Conservation (phyloP, 331 rosid species). For the Arachis monticola region DNA sequence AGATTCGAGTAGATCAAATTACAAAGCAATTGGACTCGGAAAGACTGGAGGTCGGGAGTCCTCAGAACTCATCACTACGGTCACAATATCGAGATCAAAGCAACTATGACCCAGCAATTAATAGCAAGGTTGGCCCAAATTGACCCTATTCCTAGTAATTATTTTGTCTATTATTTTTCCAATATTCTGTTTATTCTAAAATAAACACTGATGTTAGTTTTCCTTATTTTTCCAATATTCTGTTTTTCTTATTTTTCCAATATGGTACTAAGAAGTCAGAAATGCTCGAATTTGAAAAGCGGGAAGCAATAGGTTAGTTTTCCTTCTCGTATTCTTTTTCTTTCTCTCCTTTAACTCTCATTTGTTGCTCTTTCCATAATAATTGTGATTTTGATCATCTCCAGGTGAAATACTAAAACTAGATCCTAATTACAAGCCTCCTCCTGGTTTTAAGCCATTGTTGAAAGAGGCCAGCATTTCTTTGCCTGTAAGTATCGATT, state of each 20-base stretch:
- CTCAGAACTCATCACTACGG: constrained; percentile 42
- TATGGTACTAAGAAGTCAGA: constrained; percentile 52
- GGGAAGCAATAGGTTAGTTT: constrained; percentile 77
- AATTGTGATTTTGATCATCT: constrained; percentile 42
- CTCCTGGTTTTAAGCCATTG: constrained; percentile 81
- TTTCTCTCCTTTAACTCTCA: constrained; percentile 5
- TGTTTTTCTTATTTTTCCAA: too few relatives aligned
- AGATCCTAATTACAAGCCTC: constrained; percentile 90
- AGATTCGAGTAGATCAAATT: constrained; percentile 94
- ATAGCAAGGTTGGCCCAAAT: constrained; percentile 55
- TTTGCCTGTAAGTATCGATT: constrained; percentile 76
- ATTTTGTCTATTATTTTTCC: constrained; percentile 25
- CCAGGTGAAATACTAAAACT: constrained; percentile 82
- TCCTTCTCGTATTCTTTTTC: constrained; percentile 32
- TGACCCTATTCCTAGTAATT: constrained; percentile 29
- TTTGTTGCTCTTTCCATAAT: constrained; percentile 13
- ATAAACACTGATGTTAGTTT: constrained; percentile 42
- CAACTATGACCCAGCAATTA: constrained; percentile 42
- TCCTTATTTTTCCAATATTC: too few relatives aligned
- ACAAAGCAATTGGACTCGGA: constrained; percentile 64
- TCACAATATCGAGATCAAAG: constrained; percentile 47
- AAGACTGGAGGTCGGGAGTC: constrained; percentile 46
- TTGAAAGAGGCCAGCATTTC: constrained; percentile 74
- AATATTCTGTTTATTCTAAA: constrained; percentile 22
- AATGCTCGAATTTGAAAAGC: constrained; percentile 81